Evolutionary conservation across 2,329 filamentous ascomycete species (phyloP).

Genomic region (Penicillium sp.): DNA sequence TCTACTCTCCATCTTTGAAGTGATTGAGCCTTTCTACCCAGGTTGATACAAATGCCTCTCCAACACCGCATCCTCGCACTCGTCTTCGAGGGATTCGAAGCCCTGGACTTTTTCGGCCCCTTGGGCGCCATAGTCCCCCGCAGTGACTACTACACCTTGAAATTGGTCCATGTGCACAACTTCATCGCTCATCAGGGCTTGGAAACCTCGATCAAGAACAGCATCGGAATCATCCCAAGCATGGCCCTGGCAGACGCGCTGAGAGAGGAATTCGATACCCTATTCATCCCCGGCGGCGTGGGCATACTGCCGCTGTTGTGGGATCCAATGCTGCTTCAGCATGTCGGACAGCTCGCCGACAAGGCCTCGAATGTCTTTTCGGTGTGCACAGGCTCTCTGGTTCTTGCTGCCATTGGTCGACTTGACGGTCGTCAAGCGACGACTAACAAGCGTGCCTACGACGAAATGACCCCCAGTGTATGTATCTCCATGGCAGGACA

Average conservation of each 20-base stretch:
- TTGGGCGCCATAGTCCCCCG: conserved; percentile 2
- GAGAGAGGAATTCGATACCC: not conserved
- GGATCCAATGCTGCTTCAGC: not conserved
- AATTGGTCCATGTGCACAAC: not conserved
- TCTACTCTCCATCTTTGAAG: too few relatives aligned
- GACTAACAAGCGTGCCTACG: conserved; percentile 2
- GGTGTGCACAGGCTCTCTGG: conserved; percentile 1
- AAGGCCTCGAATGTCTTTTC: not conserved
- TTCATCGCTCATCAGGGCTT: not conserved
- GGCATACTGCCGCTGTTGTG: not conserved
- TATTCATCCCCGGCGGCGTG: not conserved
- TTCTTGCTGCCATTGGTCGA: conserved; percentile 1
- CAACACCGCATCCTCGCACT: conserved; percentile 4
- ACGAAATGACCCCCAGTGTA: conserved; percentile 1
- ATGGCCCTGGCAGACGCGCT: not conserved
- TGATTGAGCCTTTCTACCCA: too few relatives aligned
- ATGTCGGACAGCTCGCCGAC: not conserved
- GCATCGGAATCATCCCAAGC: not conserved
- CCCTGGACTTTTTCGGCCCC: conserved; percentile 4
- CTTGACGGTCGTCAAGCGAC: conserved; percentile 1
- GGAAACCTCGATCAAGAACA: not conserved
- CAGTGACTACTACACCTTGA: conserved; percentile 2
- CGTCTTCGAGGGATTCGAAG: conserved; percentile 2
- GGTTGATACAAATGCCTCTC: not conserved
- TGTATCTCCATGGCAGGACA: not conserved